Evolutionary conservation across 768 basidiomycete species (phyloP), one percentile per base, ranked within the genome.

Genomic region (Neoboletus magnificus): DNA sequence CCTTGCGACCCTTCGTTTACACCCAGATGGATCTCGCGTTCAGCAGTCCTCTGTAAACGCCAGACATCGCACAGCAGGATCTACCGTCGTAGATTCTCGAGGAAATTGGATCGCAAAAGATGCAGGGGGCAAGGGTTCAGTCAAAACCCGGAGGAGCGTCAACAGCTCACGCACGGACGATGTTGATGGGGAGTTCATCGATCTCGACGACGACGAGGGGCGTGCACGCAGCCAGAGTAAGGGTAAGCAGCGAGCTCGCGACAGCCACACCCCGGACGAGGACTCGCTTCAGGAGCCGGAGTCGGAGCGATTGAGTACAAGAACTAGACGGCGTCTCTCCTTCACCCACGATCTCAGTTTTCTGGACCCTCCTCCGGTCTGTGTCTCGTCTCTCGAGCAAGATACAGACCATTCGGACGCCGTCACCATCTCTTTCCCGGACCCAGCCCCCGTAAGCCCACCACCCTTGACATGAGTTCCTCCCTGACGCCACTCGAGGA

Each of bases 41-140:
- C 73, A 77, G 42, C 80, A 76, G 54, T 69, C 70, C n/a, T 65
- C 74, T 4, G 58, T 49, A 5, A 81, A 78, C 40, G 55, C 66
- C 2, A 63, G 66, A 25, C 64, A 61, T 7, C 71, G 75, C 53
- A 73, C 69, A 30, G 72, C 75, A 18, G 69, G 61, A 32, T 65
- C 66, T 42, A 68, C 74, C 15, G 68, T 77, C 4, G 73, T 74
- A 49, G 80, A 83, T 66, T 52, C 73, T 2, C 76, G 80, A 45
- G 83, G 81, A 13, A 85, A 85, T 56, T 87, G 85, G 83, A 78
- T 86, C 22, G 87, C 87, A 11, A 73, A 66, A 33, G 85, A 89
- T 63, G 87, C 86, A 2, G 85, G 80, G 18, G 86, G 87, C 2
- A 66, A 69, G 32, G 70, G 65, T 8, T 74, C 62, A 4, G 74